These are phyloP conservation scores for Mycena galericulata DNA, from an alignment of 768 basidiomycete genomes.

Conservation along the genomic window DNA sequence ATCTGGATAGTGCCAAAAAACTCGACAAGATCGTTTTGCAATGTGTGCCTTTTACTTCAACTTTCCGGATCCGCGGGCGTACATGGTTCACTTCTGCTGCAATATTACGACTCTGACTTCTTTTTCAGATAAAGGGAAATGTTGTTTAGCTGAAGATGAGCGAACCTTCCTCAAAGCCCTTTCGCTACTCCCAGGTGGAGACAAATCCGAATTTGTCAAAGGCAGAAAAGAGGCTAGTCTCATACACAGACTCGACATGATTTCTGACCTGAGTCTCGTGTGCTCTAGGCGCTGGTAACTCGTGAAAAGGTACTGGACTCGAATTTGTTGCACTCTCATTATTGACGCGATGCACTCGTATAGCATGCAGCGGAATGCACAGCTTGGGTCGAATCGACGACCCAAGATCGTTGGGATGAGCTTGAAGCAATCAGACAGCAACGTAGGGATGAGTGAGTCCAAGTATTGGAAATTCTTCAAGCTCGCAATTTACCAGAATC, in stretches of 20 bases:
- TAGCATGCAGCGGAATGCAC: constrained; percentile 24
- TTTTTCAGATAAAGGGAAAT: constrained; percentile 21
- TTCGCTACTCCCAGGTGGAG: constrained; percentile 15
- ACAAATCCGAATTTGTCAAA: constrained; percentile 32
- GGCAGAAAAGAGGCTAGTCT: constrained; percentile 7
- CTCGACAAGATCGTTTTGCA: constrained; percentile 34
- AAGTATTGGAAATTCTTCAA: background rate
- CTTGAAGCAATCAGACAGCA: constrained; percentile 26
- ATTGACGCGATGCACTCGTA: background rate
- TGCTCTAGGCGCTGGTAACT: constrained; percentile 11
- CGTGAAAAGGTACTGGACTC: constrained; percentile 22
- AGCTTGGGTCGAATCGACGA: constrained; percentile 26
- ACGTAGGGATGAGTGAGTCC: constrained; percentile 30
- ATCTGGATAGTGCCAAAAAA: constrained; percentile 26
- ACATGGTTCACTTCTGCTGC: background rate
- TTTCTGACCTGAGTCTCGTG: too few relatives aligned
- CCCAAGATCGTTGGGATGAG: constrained; percentile 21
- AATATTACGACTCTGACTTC: background rate
- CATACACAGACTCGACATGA: too few relatives aligned
- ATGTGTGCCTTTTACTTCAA: constrained; percentile 39
- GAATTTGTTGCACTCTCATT: background rate
- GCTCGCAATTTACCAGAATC: background rate
- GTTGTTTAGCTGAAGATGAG: constrained; percentile 34
- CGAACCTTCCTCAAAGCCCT: constrained; percentile 36
- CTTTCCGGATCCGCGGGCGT: constrained; percentile 26